Evolutionary conservation across 352 stramenopile genomes (phyloP), one percentile per base, ranked within the genome.

Genomic region (Globisporangium paddicum): DNA sequence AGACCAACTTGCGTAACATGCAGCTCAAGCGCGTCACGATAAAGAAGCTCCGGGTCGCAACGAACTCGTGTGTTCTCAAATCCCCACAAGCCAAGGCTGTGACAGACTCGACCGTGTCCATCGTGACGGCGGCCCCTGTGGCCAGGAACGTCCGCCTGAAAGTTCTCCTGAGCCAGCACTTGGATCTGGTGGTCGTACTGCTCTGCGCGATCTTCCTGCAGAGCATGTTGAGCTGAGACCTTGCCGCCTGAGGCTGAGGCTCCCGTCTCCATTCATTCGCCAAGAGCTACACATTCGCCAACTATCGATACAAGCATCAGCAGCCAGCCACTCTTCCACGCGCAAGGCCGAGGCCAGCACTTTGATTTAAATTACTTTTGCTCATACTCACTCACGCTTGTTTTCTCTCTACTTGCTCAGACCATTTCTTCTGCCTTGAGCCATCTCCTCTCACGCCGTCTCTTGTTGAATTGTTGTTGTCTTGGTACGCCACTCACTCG

Each of bases 11-110:
- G 60, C 51, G 55, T 37, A 44, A 66, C 35, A 61, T 66, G 52
- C 58, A 51, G 8, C 58, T 86, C 35, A 77, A 83, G 45, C 59
- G 38, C 28, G 26, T 4, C 6, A 49, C 37, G 45, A 62, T 54
- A 42, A 23, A 16, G 26, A 58, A 40, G 7, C 30, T 62, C 14
- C 38, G 47, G 5, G 18, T 55, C 30, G 54, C 52, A 25, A 59
- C 47, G 40, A 18, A 10, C n/a, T 48, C 23, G 44, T 25, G 5
- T 18, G 25, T 42, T 30, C 38, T 56, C 11, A 21, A 18, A 44
- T 44, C 38, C 16, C 18, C 38, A 7, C 19, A 21, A 7, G 38
- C 38, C 38, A 7, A 44, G 38, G 38, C 6, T 32, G 28, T 32
- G 28, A 6, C 38, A 21, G 38, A 10, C 2, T 38, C 16, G 38